Evolutionary conservation across 2,329 filamentous ascomycete genomes (phyloP).

Genomic region (Talaromyces sp.): DNA sequence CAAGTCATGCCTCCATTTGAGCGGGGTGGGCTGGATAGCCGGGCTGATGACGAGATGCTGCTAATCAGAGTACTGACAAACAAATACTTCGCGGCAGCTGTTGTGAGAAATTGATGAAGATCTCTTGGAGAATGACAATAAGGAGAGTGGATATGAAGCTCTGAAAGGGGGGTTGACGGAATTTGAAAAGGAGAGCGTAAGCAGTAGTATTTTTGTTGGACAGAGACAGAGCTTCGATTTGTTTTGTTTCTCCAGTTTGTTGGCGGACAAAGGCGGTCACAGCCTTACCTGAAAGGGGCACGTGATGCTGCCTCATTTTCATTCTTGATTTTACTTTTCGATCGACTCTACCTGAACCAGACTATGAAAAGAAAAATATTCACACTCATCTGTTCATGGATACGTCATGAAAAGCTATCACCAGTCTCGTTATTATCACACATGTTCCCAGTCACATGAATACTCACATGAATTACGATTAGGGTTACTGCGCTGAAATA

Average conservation of each 20-base stretch:
- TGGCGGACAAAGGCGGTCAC: conserved; percentile 17
- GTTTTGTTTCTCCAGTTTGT: conserved; percentile 16
- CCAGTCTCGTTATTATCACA: not conserved
- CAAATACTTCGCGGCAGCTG: not conserved
- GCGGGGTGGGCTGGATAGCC: conserved; percentile 19
- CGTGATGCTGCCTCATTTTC: not conserved
- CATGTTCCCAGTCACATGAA: not conserved
- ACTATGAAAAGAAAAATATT: not conserved
- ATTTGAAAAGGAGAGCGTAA: not conserved
- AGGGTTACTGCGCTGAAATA: not conserved
- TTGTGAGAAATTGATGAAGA: not conserved
- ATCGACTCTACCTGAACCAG: not conserved
- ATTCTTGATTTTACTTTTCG: not conserved
- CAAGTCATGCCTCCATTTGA: conserved; percentile 19
- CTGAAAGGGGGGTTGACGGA: not conserved
- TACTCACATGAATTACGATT: not conserved
- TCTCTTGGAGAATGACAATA: not conserved
- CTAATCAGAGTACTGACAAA: not conserved
- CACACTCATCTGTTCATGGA: not conserved
- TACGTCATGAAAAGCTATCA: not conserved
- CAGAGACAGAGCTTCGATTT: conserved; percentile 1
- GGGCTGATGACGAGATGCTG: conserved; percentile 11
- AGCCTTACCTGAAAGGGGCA: not conserved
- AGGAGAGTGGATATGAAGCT: not conserved
- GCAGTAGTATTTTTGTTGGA: not conserved